These are phyloP conservation scores for Musa acuminata DNA, from an alignment of 176 grass and related monocot species.

Conservation along the genomic window DNA sequence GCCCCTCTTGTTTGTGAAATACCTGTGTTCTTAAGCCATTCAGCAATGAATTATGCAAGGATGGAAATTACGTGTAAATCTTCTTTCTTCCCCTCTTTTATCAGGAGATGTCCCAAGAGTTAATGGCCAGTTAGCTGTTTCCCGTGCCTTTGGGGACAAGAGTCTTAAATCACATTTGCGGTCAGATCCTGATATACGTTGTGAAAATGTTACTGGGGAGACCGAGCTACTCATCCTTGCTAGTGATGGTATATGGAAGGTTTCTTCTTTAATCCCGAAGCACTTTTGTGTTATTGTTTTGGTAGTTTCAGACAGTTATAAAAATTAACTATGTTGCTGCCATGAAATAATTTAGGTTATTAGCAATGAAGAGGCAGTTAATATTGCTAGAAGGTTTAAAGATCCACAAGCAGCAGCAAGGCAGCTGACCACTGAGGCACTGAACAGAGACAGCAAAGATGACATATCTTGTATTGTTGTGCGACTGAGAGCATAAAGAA, in stretches of 20 bases:
- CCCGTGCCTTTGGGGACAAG: conserved; percentile 20
- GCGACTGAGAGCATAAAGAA: background rate
- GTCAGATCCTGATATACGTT: conserved; percentile 9
- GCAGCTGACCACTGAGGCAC: conserved; percentile 12
- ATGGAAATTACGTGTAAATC: no score
- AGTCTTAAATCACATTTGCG: conserved; percentile 17
- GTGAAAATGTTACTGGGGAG: conserved; percentile 1
- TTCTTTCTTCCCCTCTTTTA: background rate
- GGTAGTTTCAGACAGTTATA: background rate
- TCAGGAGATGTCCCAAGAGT: conserved; percentile 21
- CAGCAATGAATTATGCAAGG: no score
- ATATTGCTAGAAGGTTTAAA: conserved; percentile 2
- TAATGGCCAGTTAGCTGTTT: conserved; percentile 21
- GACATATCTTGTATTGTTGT: conserved; percentile 20
- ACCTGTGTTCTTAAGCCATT: no score
- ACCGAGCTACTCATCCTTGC: conserved; percentile 15
- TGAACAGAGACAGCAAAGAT: conserved; percentile 13
- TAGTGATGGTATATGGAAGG: conserved; percentile 21
- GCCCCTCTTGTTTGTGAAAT: no score
- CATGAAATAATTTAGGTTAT: conserved; percentile 8
- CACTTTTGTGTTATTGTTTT: background rate
- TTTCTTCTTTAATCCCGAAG: background rate
- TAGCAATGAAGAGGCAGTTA: conserved; percentile 18
- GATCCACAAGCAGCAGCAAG: conserved; percentile 14
- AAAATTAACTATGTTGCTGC: background rate